Percentiles rank a stretch among this genome's conserved stretches.
These are phyloP conservation scores for Jackrogersella minutella DNA, from an alignment of 495 filamentous ascomycete genomes.

Conservation along the genomic window DNA sequence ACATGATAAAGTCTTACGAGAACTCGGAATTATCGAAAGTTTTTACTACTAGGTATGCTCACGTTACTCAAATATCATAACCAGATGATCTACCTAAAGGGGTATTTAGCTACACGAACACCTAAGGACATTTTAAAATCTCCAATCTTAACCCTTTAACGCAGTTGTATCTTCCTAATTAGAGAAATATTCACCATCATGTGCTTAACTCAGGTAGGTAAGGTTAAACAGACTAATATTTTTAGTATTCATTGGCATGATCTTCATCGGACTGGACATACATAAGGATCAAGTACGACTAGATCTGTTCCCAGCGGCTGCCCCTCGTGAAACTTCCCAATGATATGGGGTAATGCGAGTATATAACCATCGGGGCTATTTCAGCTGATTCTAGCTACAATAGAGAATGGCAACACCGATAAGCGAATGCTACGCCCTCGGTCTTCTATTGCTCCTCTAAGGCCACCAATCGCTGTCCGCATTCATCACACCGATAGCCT, in stretches of 20 bases:
- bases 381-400: not conserved
- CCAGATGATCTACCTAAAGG: no score
- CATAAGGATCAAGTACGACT: not conserved
- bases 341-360: not conserved
- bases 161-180: no score
- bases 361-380: not conserved
- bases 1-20: not conserved
- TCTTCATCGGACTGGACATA: not conserved
- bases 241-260: not conserved
- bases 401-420: conserved; percentile 11
- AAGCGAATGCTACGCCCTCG: conserved; percentile 20
- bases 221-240: no score
- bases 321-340: no score
- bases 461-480: not conserved
- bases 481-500: conserved; percentile 2
- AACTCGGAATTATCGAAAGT: no score
- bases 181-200: not conserved
- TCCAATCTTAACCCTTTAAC: no score
- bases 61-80: no score
- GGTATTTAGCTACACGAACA: no score
- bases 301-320: no score
- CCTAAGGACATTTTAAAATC: no score
- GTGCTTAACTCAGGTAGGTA: not conserved
- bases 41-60: no score
- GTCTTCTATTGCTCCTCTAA: conserved; percentile 1